phyloP scores from a whole-genome alignment of 768 basidiomycete species.

The Amanita phalloides region DNA sequence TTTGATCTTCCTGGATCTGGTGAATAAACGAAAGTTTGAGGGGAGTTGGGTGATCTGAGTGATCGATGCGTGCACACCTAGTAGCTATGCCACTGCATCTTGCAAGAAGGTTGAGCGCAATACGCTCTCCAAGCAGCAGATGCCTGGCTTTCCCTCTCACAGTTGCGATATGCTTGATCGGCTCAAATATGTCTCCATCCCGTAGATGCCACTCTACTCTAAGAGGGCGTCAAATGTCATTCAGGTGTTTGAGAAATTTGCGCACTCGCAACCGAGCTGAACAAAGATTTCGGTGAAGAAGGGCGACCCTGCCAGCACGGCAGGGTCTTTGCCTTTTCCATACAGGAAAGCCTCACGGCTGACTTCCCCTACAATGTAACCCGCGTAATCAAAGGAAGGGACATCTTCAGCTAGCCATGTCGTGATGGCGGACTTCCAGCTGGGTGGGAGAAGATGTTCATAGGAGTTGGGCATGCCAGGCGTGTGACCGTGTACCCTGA shows the following conservation, averaged over 20 bases:
- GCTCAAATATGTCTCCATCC: constrained; percentile 77
- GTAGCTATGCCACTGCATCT: constrained; percentile 96
- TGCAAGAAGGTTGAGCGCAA: constrained; percentile 88
- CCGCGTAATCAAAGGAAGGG: constrained; percentile 94
- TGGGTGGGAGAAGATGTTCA: constrained; percentile 81
- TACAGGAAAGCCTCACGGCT: constrained; percentile 78
- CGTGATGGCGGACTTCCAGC: constrained; percentile 77
- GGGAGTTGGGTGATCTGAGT: not conserved
- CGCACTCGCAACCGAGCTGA: constrained; percentile 80
- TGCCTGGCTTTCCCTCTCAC: constrained; percentile 84
- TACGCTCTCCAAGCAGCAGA: constrained; percentile 83
- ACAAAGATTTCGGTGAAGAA: constrained; percentile 92
- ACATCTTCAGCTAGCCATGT: constrained; percentile 89
- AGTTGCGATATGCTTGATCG: constrained; percentile 80
- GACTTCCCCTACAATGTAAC: constrained; percentile 91
- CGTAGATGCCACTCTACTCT: constrained; percentile 91
- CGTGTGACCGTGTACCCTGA: no score
- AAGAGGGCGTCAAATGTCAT: not conserved
- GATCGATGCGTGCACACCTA: constrained; percentile 42
- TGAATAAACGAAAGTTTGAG: not conserved
- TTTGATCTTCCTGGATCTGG: constrained; percentile 73
- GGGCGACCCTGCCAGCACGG: constrained; percentile 87
- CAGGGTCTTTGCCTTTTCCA: constrained; percentile 74
- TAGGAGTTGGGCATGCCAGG: constrained; percentile 22
- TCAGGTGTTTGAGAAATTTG: not conserved